Evolutionary conservation across 306 rosid genomes (phyloP).

Genomic region (Prunus mume): DNA sequence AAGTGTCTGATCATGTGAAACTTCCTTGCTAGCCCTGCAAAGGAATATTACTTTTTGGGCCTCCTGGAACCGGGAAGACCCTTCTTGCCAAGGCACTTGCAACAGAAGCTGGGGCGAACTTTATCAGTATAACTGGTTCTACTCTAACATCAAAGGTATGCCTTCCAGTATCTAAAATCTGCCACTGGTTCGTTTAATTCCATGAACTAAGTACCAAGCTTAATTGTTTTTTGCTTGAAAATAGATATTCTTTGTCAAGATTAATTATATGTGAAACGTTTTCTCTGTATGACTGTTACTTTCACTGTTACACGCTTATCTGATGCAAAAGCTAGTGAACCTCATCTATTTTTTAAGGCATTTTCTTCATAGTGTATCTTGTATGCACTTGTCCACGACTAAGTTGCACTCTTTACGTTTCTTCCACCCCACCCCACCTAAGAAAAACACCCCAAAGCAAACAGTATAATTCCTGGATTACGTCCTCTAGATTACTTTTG

Average conservation of each 20-base stretch:
- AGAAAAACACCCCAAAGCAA: too few species aligned
- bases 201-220: neutral
- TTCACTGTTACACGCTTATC: neutral
- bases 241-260: neutral
- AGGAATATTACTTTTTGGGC: slow-evolving; percentile 97
- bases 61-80: slow-evolving; percentile 99
- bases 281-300: neutral
- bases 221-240: neutral
- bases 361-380: neutral
- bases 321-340: neutral
- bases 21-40: slow-evolving; percentile 73
- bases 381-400: neutral
- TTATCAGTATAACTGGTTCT: slow-evolving; percentile 96
- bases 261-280: neutral
- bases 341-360: neutral
- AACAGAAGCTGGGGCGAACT: slow-evolving; percentile 95
- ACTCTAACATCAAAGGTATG: slow-evolving; percentile 93
- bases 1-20: slow-evolving; percentile 23
- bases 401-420: neutral
- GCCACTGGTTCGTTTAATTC: neutral
- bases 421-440: neutral
- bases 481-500: too few species aligned
- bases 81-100: slow-evolving; percentile 99
- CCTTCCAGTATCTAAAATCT: neutral
- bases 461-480: too few species aligned